Base-by-base conservation (phyloP, 176 grass and related monocot genomes). In the Pontederia crassipes region DNA sequence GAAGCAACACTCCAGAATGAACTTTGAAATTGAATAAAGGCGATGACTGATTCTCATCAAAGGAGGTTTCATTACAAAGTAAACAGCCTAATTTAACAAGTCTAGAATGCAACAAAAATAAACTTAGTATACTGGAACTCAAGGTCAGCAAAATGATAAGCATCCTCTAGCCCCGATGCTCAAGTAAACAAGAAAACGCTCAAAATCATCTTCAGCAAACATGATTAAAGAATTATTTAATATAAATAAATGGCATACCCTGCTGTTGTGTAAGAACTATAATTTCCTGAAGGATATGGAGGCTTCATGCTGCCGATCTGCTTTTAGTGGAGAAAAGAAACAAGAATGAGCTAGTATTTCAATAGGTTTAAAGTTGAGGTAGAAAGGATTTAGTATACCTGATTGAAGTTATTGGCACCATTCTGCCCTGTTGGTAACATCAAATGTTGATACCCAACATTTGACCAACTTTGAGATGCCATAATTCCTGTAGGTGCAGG, bases 371-470 rank as follows among this genome's bases (percentile, higher is more conserved):
- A 15, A 54, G 56, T 51, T 46, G 14, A 24, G 17, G 27, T 58
- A 66, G 49, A 11, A 66, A 10, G 50, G 47, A 28, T 48, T 20
- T 8, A 17, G n/a, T 58, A 40, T 77, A 77, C 80, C 74, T 77
- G 80, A 46, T 20, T 50, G 46, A 73, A 68, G 61, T 68, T 75
- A 54, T 63, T 51, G 46, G 61, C 67, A 57, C 77, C 88, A 75
- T 86, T 86, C 17, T 88, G 93, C 74, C 56, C 58, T 52, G 75
- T 62, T 46, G 58, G 61, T 55, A 63, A 52, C 62, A 50, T 62
- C 27, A 70, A 77, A 66, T 78, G 82, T 61, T 89, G 88, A 73
- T 89, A 81, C 66, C 74, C 76, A 69, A 86, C 14, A 72, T 81
- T 82, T 58, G 82, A 51, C 82, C 84, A 86, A 62, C 52, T 83